phyloP scores from a whole-genome alignment of 768 basidiomycete genomes.

The Rhizopogon rudus region DNA sequence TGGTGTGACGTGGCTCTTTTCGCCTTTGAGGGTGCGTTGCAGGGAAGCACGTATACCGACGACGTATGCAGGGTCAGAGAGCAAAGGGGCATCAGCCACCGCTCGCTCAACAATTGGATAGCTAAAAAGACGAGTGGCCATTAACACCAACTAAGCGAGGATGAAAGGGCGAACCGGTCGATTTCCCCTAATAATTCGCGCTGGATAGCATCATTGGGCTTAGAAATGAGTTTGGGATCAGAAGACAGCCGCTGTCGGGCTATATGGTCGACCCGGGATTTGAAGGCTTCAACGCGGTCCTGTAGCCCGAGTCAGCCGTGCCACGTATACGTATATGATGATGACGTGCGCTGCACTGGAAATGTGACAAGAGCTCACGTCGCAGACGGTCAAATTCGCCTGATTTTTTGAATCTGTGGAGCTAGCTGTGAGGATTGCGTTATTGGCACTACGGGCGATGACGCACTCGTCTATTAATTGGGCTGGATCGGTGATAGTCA shows the following conservation, averaged over 20 bases:
- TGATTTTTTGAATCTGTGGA: constrained; percentile 66
- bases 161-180: constrained; percentile 46
- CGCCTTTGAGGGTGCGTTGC: constrained; percentile 38
- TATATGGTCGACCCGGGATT: constrained; percentile 56
- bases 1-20: not conserved
- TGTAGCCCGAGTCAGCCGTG: constrained; percentile 19
- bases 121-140: constrained; percentile 25
- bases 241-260: constrained; percentile 49
- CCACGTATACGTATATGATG: not conserved
- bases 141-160: not conserved
- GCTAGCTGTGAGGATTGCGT: not conserved
- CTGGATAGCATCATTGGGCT: constrained; percentile 47
- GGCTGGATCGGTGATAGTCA: constrained; percentile 52
- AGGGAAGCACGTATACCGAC: constrained; percentile 38
- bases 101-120: constrained; percentile 66
- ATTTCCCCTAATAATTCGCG: constrained; percentile 68
- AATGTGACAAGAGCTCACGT: constrained; percentile 56
- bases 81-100: constrained; percentile 41
- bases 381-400: constrained; percentile 74
- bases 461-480: constrained; percentile 63
- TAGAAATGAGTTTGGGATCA: constrained; percentile 49
- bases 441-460: not conserved
- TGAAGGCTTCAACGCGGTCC: constrained; percentile 50
- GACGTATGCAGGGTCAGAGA: constrained; percentile 44
- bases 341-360: constrained; percentile 53